Conservation (phyloP, 768 basidiomycete genomes). For the Cyathus striatus region DNA sequence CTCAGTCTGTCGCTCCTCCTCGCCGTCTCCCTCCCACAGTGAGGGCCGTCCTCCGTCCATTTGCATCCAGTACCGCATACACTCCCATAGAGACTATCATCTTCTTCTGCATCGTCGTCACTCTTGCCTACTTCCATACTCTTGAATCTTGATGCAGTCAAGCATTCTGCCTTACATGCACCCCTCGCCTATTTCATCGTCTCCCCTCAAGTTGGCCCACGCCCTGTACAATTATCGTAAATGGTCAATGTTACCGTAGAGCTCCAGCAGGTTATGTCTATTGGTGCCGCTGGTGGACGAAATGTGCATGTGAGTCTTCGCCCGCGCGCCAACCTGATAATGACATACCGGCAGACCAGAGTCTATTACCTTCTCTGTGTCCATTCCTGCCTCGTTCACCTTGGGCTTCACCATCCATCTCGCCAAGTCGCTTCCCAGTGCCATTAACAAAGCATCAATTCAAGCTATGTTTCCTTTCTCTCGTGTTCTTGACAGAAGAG, state of each 20-base stretch:
- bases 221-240: slow-evolving; percentile 47
- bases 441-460: slow-evolving; percentile 41
- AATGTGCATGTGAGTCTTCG: slow-evolving; percentile 21
- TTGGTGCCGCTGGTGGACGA: slow-evolving; percentile 24
- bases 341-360: slow-evolving; percentile 26
- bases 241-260: slow-evolving; percentile 62
- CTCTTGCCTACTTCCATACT: slow-evolving; percentile 93
- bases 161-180: slow-evolving; percentile 82
- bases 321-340: background rate
- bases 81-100: slow-evolving; percentile 91
- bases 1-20: background rate
- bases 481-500: too few species aligned
- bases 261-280: slow-evolving; percentile 67
- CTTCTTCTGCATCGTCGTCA: slow-evolving; percentile 81
- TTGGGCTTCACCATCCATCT: slow-evolving; percentile 47
- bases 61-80: slow-evolving; percentile 69
- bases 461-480: too few species aligned
- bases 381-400: slow-evolving; percentile 36
- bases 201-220: slow-evolving; percentile 48
- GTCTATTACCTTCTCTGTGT: slow-evolving; percentile 30
- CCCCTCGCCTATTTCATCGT: slow-evolving; percentile 41
- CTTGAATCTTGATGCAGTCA: slow-evolving; percentile 86
- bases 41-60: slow-evolving; percentile 59
- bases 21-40: slow-evolving; percentile 19
- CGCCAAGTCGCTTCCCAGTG: slow-evolving; percentile 30